Base-by-base conservation (phyloP, 2,329 filamentous ascomycete species). In the Clarireedia paspali region DNA sequence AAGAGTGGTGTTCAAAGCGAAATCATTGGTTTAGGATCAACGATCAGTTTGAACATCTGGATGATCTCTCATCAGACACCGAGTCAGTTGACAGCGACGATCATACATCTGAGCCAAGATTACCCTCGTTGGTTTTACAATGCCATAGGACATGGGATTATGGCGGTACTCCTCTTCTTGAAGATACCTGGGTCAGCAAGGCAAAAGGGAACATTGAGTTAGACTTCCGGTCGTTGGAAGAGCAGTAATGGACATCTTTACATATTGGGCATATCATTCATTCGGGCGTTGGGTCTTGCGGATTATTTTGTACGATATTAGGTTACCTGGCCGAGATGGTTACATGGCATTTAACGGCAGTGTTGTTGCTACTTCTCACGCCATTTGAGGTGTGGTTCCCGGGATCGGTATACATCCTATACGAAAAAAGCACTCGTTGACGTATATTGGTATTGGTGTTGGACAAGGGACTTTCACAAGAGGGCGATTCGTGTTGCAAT, bases 1-100 rank as follows among this genome's bases (percentile, higher is more conserved):
- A 55, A 36, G 34, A 55, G 42, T 55, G 53, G 53, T 55, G 53
- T 24, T 50, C 49, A 26, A 36, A 47, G 20, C 39, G 36, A 34
- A 55, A 50, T 20, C 46, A 55, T 26, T 55, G 53, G 53, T 38
- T 55, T 24, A 47, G 34, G 50, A 50, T 55, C 38, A 30, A 34
- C 12, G 42, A 12, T 3, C 23, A 23, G 6, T 23, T 23, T 46
- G 12, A 14, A 23, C 23, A 6, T 23, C n/a, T 26, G n/a, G 23
- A 46, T 46, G 17, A 46, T 46, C 17, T 46, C 17, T 26, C 42
- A 17, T 24, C 23, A 6, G 42, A 23, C 23, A 23, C n/a, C 23
- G 42, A 14, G 12, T 17, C n/a, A 26, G 6, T 6, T 6, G 39
- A n/a, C 15, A 23, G 24, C 23, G 23, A 46, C 24, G 42, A 46